Evolutionary conservation across 2,329 filamentous ascomycete genomes (phyloP), one percentile per base, ranked within the genome.

Genomic region (Colletotrichum melonis): DNA sequence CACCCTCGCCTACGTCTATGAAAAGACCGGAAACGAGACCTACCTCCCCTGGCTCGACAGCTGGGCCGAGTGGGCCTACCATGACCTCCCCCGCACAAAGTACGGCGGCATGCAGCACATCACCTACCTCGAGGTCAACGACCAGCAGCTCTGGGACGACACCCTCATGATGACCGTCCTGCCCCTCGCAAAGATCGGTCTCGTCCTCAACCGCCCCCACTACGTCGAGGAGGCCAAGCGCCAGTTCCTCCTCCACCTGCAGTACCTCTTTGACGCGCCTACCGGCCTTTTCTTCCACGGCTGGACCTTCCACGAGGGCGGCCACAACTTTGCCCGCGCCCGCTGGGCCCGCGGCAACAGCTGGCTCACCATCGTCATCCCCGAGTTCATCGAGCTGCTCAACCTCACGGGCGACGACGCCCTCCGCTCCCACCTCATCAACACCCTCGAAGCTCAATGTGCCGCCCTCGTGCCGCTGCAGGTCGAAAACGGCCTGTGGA

Each of bases 161-260:
- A 96, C 94, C 6, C 86, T 96, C 57, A 95, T 96, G 93, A 96
- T 96, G 94, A 95, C 93, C 0, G 93, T 95, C 6, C 84, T 95
- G 82, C 94, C 94, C 1, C 86, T 95, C 22, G 93, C 93, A 22
- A 95, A 95, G 84, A 95, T 95, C 74, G 94, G 94, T 1, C 87
- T 91, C 69, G 85, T 95, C 4, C 87, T 96, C 3, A 86, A 89
- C 74, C 86, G 93, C 1, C 92, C 92, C 0, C 88, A 93, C 76
- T 96, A 96, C 79, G 86, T 95, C 30, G 92, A 91, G 55, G 94
- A 96, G 82, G 93, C 93, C 12, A 94, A 94, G 83, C 86, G 89
- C 8, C 94, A 95, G 81, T 95, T 95, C 79, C 85, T 95, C 56
- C 83, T 95, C 16, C 94, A 95, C 77, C 90, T 95, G 76, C 92